Evolutionary conservation across 768 basidiomycete species (phyloP).

Genomic region (Pisolithus orientalis): DNA sequence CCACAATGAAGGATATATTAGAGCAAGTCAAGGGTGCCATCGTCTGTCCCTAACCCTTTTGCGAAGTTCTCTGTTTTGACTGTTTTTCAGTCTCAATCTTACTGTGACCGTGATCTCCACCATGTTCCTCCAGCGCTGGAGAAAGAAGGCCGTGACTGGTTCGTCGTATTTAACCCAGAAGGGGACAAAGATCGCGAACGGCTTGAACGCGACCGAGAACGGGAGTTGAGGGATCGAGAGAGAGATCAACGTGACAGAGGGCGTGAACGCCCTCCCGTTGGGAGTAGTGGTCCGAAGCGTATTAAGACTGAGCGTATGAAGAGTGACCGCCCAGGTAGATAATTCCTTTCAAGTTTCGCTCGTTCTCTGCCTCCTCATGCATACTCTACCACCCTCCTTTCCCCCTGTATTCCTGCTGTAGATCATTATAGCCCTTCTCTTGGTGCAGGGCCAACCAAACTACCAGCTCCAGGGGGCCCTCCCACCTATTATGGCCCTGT

Average conservation of each 20-base stretch:
- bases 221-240: slow-evolving; percentile 34
- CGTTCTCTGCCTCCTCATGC: slow-evolving; percentile 30
- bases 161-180: too few relatives aligned
- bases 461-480: slow-evolving; percentile 22
- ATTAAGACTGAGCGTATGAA: slow-evolving; percentile 50
- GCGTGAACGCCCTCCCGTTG: slow-evolving; percentile 38
- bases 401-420: slow-evolving; percentile 20
- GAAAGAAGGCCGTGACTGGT: slow-evolving; percentile 71
- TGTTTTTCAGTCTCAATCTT: too few relatives aligned
- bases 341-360: slow-evolving; percentile 14
- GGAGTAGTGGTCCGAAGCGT: slow-evolving; percentile 50
- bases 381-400: slow-evolving; percentile 18
- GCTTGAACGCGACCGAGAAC: slow-evolving; percentile 31
- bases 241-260: slow-evolving; percentile 24
- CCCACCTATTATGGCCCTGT: slow-evolving; percentile 31
- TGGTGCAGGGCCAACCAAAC: slow-evolving; percentile 36
- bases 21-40: neutral
- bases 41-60: neutral
- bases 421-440: slow-evolving; percentile 30
- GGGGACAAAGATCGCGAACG: slow-evolving; percentile 31
- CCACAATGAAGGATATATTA: slow-evolving; percentile 4
- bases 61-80: too few relatives aligned
- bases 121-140: slow-evolving; percentile 27
- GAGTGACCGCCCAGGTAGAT: slow-evolving; percentile 38
- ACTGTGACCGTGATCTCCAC: slow-evolving; percentile 23